phyloP scores from a whole-genome alignment of 2,329 filamentous ascomycete genomes.

The Bipolaris victoriae region DNA sequence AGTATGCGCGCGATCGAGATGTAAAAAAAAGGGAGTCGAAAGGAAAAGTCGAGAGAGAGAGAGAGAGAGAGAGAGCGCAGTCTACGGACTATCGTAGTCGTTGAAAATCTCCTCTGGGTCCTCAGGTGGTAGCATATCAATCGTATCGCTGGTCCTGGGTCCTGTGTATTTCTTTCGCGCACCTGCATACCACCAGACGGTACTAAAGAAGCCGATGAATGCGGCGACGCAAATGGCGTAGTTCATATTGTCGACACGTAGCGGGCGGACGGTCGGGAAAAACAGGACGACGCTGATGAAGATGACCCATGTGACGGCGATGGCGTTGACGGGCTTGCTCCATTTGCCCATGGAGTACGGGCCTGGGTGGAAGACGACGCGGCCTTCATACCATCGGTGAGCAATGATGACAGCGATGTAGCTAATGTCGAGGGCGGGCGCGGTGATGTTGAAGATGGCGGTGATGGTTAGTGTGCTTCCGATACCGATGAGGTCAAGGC shows the following conservation, averaged over 20 bases:
- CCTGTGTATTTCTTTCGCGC: slow-evolving; percentile 61
- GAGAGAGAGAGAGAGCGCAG: no score
- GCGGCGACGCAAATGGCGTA: slow-evolving; percentile 55
- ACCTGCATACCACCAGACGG: slow-evolving; percentile 54
- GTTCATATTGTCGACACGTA: slow-evolving; percentile 56
- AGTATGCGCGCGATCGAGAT: not conserved
- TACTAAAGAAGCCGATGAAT: slow-evolving; percentile 57
- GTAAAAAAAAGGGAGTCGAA: not conserved
- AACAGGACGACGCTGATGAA: slow-evolving; percentile 68
- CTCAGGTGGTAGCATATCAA: slow-evolving; percentile 51
- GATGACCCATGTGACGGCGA: slow-evolving; percentile 66
- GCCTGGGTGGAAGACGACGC: slow-evolving; percentile 62
- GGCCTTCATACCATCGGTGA: slow-evolving; percentile 59
- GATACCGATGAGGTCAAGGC: slow-evolving; percentile 60
- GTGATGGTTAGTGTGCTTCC: slow-evolving; percentile 59
- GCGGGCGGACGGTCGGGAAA: slow-evolving; percentile 54
- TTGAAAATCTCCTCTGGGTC: slow-evolving; percentile 49
- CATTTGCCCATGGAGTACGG: slow-evolving; percentile 64
- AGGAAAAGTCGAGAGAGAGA: no score
- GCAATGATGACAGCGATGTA: slow-evolving; percentile 68
- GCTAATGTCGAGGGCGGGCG: slow-evolving; percentile 57
- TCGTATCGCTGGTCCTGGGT: slow-evolving; percentile 62
- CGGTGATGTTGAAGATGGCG: slow-evolving; percentile 57
- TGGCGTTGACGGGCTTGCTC: slow-evolving; percentile 61
- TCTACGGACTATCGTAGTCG: slow-evolving; percentile 41